A percentile compares a stretch with the other conserved stretches of the same genome.
Conservation (phyloP, 768 basidiomycete species). For the Pulveroboletus sp. region DNA sequence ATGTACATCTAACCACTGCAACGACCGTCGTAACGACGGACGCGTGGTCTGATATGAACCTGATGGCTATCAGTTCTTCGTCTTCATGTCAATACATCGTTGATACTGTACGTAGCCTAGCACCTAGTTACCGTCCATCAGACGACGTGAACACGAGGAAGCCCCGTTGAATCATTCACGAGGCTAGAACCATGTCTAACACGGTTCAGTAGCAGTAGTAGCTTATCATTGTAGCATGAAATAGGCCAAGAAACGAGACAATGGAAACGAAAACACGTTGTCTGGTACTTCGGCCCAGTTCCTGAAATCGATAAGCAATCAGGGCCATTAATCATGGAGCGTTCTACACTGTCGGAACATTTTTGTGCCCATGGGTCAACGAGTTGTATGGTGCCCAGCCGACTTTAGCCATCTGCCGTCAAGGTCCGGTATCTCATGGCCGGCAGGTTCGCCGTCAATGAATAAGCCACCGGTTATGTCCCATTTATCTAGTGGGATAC, state of each 20-base stretch:
- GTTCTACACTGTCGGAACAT: slow-evolving; percentile 4
- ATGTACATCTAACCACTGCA: slow-evolving; percentile 9
- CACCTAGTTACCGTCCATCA: slow-evolving; percentile 21
- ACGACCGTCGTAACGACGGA: slow-evolving; percentile 5
- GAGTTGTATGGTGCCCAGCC: slow-evolving; percentile 10
- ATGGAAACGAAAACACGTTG: slow-evolving; percentile 18
- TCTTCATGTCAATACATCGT: slow-evolving; percentile 6
- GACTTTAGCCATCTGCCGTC: slow-evolving; percentile 33
- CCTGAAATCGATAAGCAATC: slow-evolving; percentile 9
- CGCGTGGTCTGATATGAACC: slow-evolving; percentile 3
- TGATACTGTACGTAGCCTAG: slow-evolving; percentile 15
- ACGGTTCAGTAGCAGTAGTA: slow-evolving; percentile 18
- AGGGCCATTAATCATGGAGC: background rate
- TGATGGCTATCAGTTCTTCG: slow-evolving; percentile 12
- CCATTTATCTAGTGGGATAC: slow-evolving; percentile 36
- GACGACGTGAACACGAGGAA: slow-evolving; percentile 27
- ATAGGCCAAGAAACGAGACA: slow-evolving; percentile 7
- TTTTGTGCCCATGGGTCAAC: slow-evolving; percentile 5
- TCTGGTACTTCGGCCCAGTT: background rate
- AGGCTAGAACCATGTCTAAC: slow-evolving; percentile 23
- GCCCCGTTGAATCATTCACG: slow-evolving; percentile 14
- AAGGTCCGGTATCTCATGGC: slow-evolving; percentile 34
- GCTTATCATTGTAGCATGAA: slow-evolving; percentile 10
- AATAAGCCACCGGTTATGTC: slow-evolving; percentile 44
- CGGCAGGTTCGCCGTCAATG: slow-evolving; percentile 38